Evolutionary conservation across 768 basidiomycete genomes (phyloP).

Genomic region (Pleurotus pulmonarius): DNA sequence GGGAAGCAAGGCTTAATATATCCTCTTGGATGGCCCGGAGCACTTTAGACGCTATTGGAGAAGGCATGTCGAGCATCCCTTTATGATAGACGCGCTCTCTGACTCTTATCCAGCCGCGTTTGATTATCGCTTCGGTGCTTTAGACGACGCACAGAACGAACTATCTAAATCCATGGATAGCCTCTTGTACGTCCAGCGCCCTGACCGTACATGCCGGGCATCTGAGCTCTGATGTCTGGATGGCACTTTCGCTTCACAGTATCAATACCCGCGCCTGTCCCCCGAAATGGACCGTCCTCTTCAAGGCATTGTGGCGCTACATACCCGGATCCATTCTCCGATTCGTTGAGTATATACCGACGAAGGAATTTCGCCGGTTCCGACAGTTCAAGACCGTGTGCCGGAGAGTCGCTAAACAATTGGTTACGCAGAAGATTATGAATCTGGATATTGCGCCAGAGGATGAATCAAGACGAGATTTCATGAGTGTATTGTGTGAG

Average conservation of each 20-base stretch:
- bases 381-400: neutral
- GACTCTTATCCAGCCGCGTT: constrained; percentile 27
- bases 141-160: constrained; percentile 18
- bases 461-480: constrained; percentile 18
- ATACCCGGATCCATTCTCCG: neutral
- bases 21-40: constrained; percentile 25
- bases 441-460: neutral
- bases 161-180: constrained; percentile 18
- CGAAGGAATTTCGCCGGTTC: neutral
- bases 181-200: constrained; percentile 16
- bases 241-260: constrained; percentile 15
- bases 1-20: constrained; percentile 19
- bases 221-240: constrained; percentile 13
- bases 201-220: constrained; percentile 15
- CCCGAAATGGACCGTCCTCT: constrained; percentile 13
- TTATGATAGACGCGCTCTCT: neutral
- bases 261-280: neutral
- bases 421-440: neutral
- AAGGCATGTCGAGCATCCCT: constrained; percentile 19
- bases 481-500: constrained; percentile 33
- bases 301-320: constrained; percentile 6
- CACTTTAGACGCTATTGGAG: constrained; percentile 34
- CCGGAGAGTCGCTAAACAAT: neutral
- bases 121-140: constrained; percentile 28
- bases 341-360: constrained; percentile 2